Conservation (phyloP, 2,329 filamentous ascomycete genomes). For the Elsinoe australis region DNA sequence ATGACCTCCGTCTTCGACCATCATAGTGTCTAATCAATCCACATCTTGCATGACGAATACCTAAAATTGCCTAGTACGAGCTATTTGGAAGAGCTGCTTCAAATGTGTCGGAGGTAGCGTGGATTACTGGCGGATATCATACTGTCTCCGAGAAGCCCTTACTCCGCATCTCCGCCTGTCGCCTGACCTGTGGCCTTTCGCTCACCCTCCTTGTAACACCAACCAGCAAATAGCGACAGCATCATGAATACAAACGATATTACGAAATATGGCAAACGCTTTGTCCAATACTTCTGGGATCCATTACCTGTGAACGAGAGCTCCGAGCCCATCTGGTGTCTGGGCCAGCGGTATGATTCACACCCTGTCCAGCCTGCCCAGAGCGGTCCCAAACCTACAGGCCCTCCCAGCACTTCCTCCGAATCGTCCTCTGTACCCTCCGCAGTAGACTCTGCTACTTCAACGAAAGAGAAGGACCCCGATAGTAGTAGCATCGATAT, state of each 20-base stretch:
- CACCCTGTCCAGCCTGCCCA: conserved; percentile 23
- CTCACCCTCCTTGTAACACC: conserved; percentile 1
- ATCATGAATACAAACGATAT: conserved; percentile 65
- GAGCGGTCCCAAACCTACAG: conserved; percentile 17
- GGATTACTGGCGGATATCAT: no score
- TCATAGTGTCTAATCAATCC: no score
- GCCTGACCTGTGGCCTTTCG: conserved; percentile 4
- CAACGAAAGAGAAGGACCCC: conserved; percentile 20
- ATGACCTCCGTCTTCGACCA: conserved; percentile 14
- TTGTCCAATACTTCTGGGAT: conserved; percentile 90
- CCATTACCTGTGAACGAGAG: conserved; percentile 77
- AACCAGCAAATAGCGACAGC: no score
- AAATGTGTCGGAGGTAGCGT: no score
- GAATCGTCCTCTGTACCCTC: conserved; percentile 25
- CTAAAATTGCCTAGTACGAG: no score
- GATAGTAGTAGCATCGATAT: conserved; percentile 19
- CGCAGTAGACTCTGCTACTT: conserved; percentile 29
- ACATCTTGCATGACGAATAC: no score
- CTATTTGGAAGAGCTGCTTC: no score
- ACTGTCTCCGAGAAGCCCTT: no score
- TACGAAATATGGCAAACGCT: conserved; percentile 63
- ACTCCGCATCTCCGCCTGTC: conserved; percentile 8
- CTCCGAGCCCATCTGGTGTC: conserved; percentile 73
- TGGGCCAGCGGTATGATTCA: conserved; percentile 52
- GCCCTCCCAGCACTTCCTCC: conserved; percentile 28